These are phyloP conservation scores for Chaetoceros tenuissimus DNA, from an alignment of 108 stramenopile genomes.

Conservation along the genomic window DNA sequence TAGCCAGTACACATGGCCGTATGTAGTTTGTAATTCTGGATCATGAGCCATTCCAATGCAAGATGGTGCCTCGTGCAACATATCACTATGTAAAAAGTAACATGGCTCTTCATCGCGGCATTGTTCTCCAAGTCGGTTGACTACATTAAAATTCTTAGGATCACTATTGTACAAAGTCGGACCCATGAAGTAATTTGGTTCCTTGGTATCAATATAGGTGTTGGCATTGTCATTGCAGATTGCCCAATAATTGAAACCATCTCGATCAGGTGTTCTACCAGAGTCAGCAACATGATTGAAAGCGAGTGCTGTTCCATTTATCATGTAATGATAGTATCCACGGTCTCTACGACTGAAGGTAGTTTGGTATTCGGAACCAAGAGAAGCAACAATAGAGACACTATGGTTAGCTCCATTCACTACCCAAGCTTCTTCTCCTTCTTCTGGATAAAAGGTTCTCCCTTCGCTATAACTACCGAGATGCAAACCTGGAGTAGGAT, in stretches of 20 bases:
- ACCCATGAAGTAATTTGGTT: conserved; percentile 43
- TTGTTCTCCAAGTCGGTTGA: conserved; percentile 29
- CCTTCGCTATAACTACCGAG: conserved; percentile 26
- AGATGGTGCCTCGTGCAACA: conserved; percentile 39
- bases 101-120: conserved; percentile 33
- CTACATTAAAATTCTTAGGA: conserved; percentile 27
- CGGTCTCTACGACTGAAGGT: conserved; percentile 24
- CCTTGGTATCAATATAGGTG: conserved; percentile 26
- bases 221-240: conserved; percentile 41
- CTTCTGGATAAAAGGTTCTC: conserved; percentile 13
- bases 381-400: conserved; percentile 27
- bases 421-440: conserved; percentile 38
- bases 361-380: conserved; percentile 16
- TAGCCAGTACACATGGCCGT: conserved; percentile 34
- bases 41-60: conserved; percentile 45
- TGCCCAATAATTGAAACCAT: conserved; percentile 40
- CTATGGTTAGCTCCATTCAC: conserved; percentile 34
- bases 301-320: conserved; percentile 34
- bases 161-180: conserved; percentile 35
- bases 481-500: conserved; percentile 44
- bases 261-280: conserved; percentile 22
- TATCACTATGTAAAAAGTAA: conserved; percentile 44
- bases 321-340: conserved; percentile 50
- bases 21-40: conserved; percentile 30
- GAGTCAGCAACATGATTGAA: conserved; percentile 33